Conservation (phyloP, 495 filamentous ascomycete genomes). For the Penicillium robsamsonii region DNA sequence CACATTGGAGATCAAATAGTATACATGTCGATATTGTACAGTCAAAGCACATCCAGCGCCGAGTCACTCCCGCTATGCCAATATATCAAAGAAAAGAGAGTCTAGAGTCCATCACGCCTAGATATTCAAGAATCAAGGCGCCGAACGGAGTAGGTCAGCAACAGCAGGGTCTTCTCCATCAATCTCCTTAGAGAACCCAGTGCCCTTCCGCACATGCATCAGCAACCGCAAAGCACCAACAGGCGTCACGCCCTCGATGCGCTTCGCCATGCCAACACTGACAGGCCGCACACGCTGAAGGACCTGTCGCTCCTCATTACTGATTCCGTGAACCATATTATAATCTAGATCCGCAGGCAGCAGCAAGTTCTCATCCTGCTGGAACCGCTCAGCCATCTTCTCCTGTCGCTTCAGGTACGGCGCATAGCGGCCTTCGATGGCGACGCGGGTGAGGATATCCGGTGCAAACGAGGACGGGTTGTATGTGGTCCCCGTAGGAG, state of each 20-base stretch:
- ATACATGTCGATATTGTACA: slow-evolving; percentile 9
- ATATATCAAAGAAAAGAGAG: slow-evolving; percentile 5
- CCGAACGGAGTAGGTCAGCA: slow-evolving; percentile 16
- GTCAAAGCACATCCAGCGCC: slow-evolving; percentile 8
- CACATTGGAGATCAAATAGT: not conserved
- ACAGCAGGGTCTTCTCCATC: slow-evolving; percentile 17
- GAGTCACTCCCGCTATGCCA: slow-evolving; percentile 14
- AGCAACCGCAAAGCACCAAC: slow-evolving; percentile 47
- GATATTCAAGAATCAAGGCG: slow-evolving; percentile 10
- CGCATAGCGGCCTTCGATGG: slow-evolving; percentile 78
- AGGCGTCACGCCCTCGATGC: slow-evolving; percentile 76
- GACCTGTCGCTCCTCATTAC: slow-evolving; percentile 69
- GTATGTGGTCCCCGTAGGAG: slow-evolving; percentile 29
- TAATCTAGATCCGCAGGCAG: slow-evolving; percentile 82
- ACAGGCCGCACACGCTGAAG: slow-evolving; percentile 72
- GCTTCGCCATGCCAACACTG: slow-evolving; percentile 80
- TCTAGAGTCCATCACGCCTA: not conserved
- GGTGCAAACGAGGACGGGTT: slow-evolving; percentile 50
- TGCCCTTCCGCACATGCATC: slow-evolving; percentile 38
- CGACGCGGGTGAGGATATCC: slow-evolving; percentile 62
- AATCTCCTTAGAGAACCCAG: slow-evolving; percentile 20
- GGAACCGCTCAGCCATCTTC: slow-evolving; percentile 59
- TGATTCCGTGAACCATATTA: slow-evolving; percentile 64
- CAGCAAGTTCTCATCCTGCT: slow-evolving; percentile 70
- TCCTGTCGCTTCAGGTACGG: slow-evolving; percentile 76